Evolutionary conservation across 78 protist species (phyloP), one percentile per base, ranked within the genome.

Genomic region (Isochrysis galbana): DNA sequence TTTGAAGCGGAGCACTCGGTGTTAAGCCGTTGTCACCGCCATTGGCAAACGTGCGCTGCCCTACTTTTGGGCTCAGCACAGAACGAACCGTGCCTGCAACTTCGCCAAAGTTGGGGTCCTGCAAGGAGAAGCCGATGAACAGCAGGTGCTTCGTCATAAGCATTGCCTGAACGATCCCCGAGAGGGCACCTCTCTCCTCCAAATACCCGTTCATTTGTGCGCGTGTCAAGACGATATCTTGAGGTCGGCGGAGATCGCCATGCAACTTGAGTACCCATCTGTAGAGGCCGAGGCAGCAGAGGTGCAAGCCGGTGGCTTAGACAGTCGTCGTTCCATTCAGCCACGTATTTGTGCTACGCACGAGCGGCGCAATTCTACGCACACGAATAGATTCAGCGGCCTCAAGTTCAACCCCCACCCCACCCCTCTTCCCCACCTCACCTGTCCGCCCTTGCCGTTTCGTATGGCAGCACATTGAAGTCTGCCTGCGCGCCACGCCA

Each of bases 91-190:
- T 44, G 55, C 87, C 51, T 3, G 86, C 89, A 10, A 93, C 67
- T 4, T 45, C 54, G 54, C 90, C 93, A n/a, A 96, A 96, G 89
- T 96, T 96, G 41, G 91, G 95, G 91, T 96, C 97, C 0, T 88
- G 67, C 32, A 96, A 61, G 69, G 95, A 92, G 78, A 96, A 96
- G 3, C 97, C 97, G 41, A 94, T 95, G 55, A 96, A 96, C 26
- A 94, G 67, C 44, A 96, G 34, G 80, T 95, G 96, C 87, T 94
- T 91, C 36, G 97, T 96, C 41, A 96, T 83, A 0, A 96, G 51
- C 29, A 90, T 88, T 22, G 94, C 46, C 78, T 96, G 96, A 34
- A 95, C 92, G 26, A 96, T 93, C 21, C 97, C 97, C 7, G 95
- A 82, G 0, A 96, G 92, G 29, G 96, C 96, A 32, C 74, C 84